Conservation (phyloP, 192 early-diverging fungal genomes). For the Coemansia sp. region DNA sequence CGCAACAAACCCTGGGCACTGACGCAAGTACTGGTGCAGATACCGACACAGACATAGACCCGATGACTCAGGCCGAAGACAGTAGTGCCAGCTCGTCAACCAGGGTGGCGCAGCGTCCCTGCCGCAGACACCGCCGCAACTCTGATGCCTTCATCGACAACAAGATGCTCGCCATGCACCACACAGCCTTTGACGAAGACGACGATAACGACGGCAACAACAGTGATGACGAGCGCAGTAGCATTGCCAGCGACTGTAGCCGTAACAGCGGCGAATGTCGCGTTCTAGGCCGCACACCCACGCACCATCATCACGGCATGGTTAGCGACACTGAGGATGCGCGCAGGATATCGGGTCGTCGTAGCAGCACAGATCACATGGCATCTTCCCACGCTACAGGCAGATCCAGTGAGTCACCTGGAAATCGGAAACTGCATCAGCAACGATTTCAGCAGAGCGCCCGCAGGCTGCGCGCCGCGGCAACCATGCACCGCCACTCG, state of each 20-base stretch:
- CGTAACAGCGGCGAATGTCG: slow-evolving; percentile 1
- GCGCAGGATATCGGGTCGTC: neutral
- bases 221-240: slow-evolving; percentile 15
- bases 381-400: neutral
- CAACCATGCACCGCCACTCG: neutral
- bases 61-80: neutral
- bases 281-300: neutral
- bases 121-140: slow-evolving; percentile 33
- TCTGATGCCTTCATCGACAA: slow-evolving; percentile 30
- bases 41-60: slow-evolving; percentile 1
- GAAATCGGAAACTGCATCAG: slow-evolving; percentile 4
- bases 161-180: slow-evolving; percentile 9
- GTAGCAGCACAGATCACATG: slow-evolving; percentile 3
- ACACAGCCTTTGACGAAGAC: neutral
- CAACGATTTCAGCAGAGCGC: neutral
- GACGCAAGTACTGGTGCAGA: slow-evolving; percentile 3
- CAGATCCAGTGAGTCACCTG: slow-evolving; percentile 7
- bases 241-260: neutral
- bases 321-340: slow-evolving; percentile 8
- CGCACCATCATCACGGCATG: slow-evolving; percentile 8
- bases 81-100: slow-evolving; percentile 9
- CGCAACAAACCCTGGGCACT: slow-evolving; percentile 1
- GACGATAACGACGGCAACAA: neutral
- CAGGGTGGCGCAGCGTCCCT: slow-evolving; percentile 6
- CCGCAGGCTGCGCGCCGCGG: too few relatives aligned